Base-by-base conservation (phyloP, 768 basidiomycete species). In the Mycena crocata region DNA sequence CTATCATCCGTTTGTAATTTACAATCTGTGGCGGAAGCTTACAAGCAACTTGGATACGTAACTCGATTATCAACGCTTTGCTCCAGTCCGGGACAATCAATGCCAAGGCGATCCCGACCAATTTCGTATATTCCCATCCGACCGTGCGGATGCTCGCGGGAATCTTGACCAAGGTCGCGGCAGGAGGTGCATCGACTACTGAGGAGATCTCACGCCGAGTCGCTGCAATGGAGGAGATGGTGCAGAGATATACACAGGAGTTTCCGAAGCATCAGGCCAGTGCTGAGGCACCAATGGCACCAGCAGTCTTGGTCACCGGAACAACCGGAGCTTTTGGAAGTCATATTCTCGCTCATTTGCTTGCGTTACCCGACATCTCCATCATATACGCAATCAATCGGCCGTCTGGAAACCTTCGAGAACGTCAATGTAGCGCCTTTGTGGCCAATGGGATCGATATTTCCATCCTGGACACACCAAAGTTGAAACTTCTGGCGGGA, bases 11-110 rank as follows among this genome's bases (percentile, higher is more conserved):
- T n/a, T n/a, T 40, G n/a, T 17, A n/a, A 59, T 12, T 28, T 30
- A 50, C 13, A 26, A 40, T n/a, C 35, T 50, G 50, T 26, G 5
- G 30, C 37, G 5, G 1, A 44, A 81, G 81, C 68, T 66, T 82
- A 48, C 79, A 81, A 62, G 79, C 78, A 2, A 77, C 77, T 0
- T 79, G 77, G 73, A 79, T 82, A 32, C 75, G 79, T 30, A 80
- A 80, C 57, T 74, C 72, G 12, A 46, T 81, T 24, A 50, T 77
- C 0, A 62, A 71, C 34, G 74, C 72, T 9, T 39, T 76, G 6
- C 42, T 71, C 9, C 58, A 71, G 6, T 59, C 66, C 14, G 51
- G 68, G 13, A 39, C 49, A 3, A 19, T 67, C 5, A 69, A 77
- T 28, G 68, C 69, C 2, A 63, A 72, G 23, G 64, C 64, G 26